Evolutionary conservation across 148 eudicot genomes (phyloP).

Genomic region (Chenopodium formosanum): DNA sequence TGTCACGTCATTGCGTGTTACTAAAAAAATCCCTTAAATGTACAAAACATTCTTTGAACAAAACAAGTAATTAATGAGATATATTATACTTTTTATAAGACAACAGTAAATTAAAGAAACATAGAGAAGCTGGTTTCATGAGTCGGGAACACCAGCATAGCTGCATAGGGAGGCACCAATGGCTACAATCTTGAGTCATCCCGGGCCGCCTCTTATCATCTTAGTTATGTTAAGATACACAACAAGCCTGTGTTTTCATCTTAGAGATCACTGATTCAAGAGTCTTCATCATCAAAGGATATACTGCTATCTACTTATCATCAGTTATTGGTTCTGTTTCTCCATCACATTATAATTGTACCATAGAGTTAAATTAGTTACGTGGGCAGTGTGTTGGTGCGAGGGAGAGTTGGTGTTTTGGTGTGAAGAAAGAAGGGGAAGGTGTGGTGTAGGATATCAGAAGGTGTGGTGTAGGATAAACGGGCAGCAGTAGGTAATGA

Average conservation of each 20-base stretch:
- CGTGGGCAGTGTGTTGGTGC: no score
- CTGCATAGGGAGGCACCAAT: slow-evolving; percentile 71
- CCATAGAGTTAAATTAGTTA: no score
- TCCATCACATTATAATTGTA: slow-evolving; percentile 29
- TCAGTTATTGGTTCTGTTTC: slow-evolving; percentile 49
- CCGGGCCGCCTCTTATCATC: slow-evolving; percentile 36
- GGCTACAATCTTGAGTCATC: slow-evolving; percentile 61
- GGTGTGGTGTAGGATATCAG: no score
- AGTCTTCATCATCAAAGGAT: slow-evolving; percentile 52
- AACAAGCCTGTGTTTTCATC: slow-evolving; percentile 45
- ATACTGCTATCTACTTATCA: slow-evolving; percentile 30
- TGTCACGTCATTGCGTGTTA: background rate
- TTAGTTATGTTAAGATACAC: slow-evolving; percentile 51
- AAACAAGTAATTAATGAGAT: background rate
- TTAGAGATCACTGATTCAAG: slow-evolving; percentile 40
- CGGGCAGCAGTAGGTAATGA: no score
- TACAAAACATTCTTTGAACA: background rate
- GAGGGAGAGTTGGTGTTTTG: no score
- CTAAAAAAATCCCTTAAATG: background rate
- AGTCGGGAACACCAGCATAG: slow-evolving; percentile 60
- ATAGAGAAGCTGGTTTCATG: slow-evolving; percentile 72
- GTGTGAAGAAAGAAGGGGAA: no score
- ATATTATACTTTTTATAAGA: slow-evolving; percentile 4
- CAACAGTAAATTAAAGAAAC: slow-evolving; percentile 31
- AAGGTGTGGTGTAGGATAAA: no score